Base-by-base conservation (phyloP, 2,329 filamentous ascomycete genomes). In the Fusarium musae region DNA sequence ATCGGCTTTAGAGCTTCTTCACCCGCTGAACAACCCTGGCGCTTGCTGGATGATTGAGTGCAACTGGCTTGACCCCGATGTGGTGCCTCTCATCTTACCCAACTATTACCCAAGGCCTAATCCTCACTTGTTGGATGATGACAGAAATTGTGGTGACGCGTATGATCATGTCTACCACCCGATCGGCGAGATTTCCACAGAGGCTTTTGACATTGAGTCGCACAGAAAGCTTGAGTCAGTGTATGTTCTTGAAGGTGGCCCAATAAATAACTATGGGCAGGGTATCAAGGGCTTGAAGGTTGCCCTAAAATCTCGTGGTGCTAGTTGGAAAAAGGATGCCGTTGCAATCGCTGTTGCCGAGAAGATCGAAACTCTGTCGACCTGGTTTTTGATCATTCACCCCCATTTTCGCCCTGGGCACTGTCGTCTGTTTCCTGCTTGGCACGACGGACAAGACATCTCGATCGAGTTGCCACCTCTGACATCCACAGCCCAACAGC, bases 101-200 rank as follows among this genome's bases (percentile, higher is more conserved):
- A 72, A 77, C 46, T 72, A 70, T 39, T 77, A 77, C 28, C 67
- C 70, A 10, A 23, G 36, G 1, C 64, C 64, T 12, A 60, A 73
- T 26, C 69, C 68, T 16, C 44, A 66, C n/a, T 21, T 74, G 21
- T 19, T 70, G 16, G 50, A 50, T 17, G 12, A 17, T 21, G 17
- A 21, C 13, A 11, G n/a, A 4, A 13, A 7, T 37, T 16, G 2
- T 16, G 43, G 49, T 7, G 44, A n/a, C 3, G 9, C 39, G 6
- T 58, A 37, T 23, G 2, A 40, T 1, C 21, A 57, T 2, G 30
- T 52, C 8, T 72, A 52, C 15, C 16, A 30, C 5, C 32, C 36
- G 4, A 53, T 73, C 9, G 56, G 50, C 12, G 57, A 43, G 39
- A 63, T 60, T n/a, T 26, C 54, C 9, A 43, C 39, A 0, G 72